Base-by-base conservation (phyloP, 805 yeast genomes). In the Vanderwaltozyma verrucispora region DNA sequence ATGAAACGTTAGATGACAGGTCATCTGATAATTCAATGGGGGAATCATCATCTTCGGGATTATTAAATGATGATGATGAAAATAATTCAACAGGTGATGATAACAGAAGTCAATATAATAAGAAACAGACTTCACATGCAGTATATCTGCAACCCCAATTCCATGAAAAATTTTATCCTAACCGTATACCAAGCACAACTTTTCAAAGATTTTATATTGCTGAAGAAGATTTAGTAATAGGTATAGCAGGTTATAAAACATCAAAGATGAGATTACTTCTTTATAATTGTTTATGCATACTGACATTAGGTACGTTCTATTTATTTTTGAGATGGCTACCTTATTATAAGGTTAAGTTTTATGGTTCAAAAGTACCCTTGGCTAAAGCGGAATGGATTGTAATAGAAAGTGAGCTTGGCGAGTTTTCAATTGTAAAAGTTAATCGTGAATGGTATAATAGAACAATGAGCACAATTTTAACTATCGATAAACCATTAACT, bases 211-310 rank as follows among this genome's bases (percentile, higher is more conserved):
- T 83, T 58, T 92, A 89, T 58, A 73, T 92, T 43, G 88, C 96
- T 0, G 97, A 92, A 57, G 98, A 92, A 56, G 99, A 92, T 64
- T 65, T 92, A 51, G 89, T 89, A 11, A 74, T 92, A 42, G 96
- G 95, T 43, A 82, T 92, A 44, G 98, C 96, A 0, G 97, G 97
- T 4, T 92, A 84, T 58, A 60, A 60, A 37, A 73, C 77, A 13
- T 72, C 78, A 11, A 52, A 52, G 33, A 37, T 68, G 46, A 73
- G 77, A 43, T 50, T 60, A 4, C 28, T 63, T 0, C 13, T 71
- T 1, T 87, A 79, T 54, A 70, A 73, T 42, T 12, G 71, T 0
- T 40, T 81, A 2, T 79, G 86, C 42, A 36, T 73, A 1, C 23
- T 62, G 2, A 75, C 96, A 0, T 56, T 74, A 3, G 99, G 99